These are phyloP conservation scores for Trypanosoma cruzi DNA, from an alignment of 208 protist genomes.

Conservation along the genomic window DNA sequence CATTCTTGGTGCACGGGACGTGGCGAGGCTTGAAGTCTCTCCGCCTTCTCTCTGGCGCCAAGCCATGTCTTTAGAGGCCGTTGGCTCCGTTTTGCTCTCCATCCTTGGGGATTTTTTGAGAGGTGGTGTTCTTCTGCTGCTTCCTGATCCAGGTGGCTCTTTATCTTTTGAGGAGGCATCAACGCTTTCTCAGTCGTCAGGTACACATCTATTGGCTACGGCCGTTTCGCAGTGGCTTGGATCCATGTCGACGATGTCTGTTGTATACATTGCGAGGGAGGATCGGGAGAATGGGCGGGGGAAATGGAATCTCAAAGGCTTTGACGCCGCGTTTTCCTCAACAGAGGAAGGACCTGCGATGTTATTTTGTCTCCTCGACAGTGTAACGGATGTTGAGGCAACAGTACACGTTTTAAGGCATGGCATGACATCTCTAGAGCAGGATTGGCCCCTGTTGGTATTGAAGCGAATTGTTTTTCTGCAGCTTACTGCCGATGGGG, in stretches of 20 bases:
- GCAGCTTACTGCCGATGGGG: slow-evolving; percentile 19
- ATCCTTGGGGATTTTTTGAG: slow-evolving; percentile 31
- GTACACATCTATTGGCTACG: slow-evolving; percentile 8
- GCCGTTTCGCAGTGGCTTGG: slow-evolving; percentile 21
- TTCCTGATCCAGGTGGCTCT: slow-evolving; percentile 3
- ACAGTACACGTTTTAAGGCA: neutral
- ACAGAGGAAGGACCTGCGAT: neutral
- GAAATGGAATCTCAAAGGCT: neutral
- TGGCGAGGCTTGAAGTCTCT: slow-evolving; percentile 13
- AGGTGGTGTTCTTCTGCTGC: slow-evolving; percentile 8
- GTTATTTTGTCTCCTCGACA: slow-evolving; percentile 11
- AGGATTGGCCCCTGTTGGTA: neutral
- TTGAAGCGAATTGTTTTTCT: slow-evolving; percentile 22
- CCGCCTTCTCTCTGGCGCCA: slow-evolving; percentile 61
- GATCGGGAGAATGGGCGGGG: neutral
- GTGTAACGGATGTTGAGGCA: slow-evolving; percentile 14
- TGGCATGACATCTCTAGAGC: neutral
- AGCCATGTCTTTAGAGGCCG: slow-evolving; percentile 41
- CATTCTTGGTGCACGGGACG: slow-evolving; percentile 15
- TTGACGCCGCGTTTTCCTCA: neutral
- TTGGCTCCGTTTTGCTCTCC: slow-evolving; percentile 55
- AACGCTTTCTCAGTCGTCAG: neutral
- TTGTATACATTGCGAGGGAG: neutral
- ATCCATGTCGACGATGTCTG: neutral
- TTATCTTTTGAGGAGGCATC: neutral